Evolutionary conservation across 495 filamentous ascomycete genomes (phyloP).

Genomic region (Tuber indicum): DNA sequence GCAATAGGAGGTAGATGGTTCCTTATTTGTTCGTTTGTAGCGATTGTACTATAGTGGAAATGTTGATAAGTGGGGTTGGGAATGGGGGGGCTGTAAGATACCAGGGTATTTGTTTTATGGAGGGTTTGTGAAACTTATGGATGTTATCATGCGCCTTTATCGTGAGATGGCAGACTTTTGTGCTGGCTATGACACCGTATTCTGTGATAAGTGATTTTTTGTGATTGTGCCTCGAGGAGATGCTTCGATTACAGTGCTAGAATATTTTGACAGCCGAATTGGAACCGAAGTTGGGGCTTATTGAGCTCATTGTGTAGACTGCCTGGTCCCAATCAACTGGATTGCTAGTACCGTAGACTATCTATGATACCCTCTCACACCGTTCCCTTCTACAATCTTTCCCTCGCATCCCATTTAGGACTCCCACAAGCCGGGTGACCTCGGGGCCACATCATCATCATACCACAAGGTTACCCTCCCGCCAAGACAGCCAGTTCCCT

Average conservation of each 20-base stretch:
- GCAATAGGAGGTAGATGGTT: neutral
- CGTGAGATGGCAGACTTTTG: neutral
- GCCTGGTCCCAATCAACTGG: neutral
- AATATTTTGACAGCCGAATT: neutral
- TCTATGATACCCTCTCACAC: neutral
- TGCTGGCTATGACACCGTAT: neutral
- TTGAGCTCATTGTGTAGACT: neutral
- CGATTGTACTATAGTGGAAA: neutral
- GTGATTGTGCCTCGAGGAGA: neutral
- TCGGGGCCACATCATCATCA: neutral
- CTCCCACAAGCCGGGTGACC: neutral
- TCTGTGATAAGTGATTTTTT: neutral
- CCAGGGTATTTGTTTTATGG: neutral
- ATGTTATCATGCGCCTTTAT: neutral
- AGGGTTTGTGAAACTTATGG: neutral
- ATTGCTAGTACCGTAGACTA: neutral
- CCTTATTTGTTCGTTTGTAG: neutral
- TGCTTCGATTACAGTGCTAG: neutral
- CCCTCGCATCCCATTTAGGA: neutral
- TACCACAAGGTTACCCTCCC: neutral
- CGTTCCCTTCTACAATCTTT: neutral
- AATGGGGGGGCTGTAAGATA: neutral
- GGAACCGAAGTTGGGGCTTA: neutral
- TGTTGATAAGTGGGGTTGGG: neutral
- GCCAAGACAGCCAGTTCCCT: neutral